These are phyloP conservation scores for Dendrobium catenatum DNA, from an alignment of 106 monocot species.

Conservation along the genomic window DNA sequence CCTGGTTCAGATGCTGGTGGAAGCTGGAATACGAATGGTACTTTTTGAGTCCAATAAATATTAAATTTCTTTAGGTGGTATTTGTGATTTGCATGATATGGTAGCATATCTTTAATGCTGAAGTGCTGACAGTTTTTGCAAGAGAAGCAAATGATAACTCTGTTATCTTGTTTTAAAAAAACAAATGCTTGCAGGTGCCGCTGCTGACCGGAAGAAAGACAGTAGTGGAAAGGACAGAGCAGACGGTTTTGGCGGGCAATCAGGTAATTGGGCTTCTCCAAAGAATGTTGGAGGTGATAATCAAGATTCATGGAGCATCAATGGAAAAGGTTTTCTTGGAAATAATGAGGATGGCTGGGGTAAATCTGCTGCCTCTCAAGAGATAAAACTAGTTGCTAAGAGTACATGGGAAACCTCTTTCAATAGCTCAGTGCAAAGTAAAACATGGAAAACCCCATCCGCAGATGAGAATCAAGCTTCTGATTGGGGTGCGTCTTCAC, in stretches of 20 bases:
- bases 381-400: too few species aligned
- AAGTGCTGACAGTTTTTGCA: not conserved
- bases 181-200: not conserved
- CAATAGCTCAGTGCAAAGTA: not conserved
- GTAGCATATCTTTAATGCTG: not conserved
- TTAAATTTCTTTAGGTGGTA: constrained; percentile 1
- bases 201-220: not conserved
- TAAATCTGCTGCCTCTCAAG: constrained; percentile 1
- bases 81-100: not conserved
- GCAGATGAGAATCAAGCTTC: not conserved
- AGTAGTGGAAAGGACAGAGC: not conserved
- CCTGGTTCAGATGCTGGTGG: not conserved
- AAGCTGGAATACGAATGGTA: constrained; percentile 4
- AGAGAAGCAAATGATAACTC: not conserved
- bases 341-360: not conserved
- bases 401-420: too few species aligned
- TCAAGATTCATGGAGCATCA: not conserved
- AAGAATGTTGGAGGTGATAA: constrained; percentile 2
- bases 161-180: not conserved
- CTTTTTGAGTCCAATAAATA: not conserved
- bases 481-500: not conserved
- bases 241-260: constrained; percentile 4
- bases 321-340: not conserved
- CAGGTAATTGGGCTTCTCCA: not conserved
- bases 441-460: not conserved